A percentile compares a stretch with the other conserved stretches of the same genome.
phyloP scores from a whole-genome alignment of 305 asterid genomes.

The Andrographis paniculata region DNA sequence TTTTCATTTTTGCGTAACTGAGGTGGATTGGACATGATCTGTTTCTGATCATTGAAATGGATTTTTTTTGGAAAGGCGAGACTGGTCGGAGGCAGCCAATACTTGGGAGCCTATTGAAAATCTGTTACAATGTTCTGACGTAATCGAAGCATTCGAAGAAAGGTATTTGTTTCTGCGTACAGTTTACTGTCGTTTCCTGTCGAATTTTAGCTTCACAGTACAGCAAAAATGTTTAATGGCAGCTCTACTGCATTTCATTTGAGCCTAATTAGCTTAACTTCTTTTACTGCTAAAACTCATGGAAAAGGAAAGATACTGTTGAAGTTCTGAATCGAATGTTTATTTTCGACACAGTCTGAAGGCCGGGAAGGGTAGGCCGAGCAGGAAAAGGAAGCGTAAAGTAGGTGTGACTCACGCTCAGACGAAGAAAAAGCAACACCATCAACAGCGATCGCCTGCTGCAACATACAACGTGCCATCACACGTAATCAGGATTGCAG shows the following conservation, averaged over 20 bases:
- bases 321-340: too few relatives aligned
- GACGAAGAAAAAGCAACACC: slow-evolving; percentile 33
- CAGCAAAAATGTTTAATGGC: too few relatives aligned
- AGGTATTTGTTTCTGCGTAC: slow-evolving; percentile 38
- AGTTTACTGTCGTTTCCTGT: slow-evolving; percentile 9
- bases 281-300: slow-evolving; percentile 1
- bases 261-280: background rate
- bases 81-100: slow-evolving; percentile 87
- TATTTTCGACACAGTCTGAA: too few relatives aligned
- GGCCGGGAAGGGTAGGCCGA: slow-evolving; percentile 30
- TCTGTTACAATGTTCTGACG: slow-evolving; percentile 53
- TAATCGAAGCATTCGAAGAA: slow-evolving; percentile 77
- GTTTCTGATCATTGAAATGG: slow-evolving; percentile 19
- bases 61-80: slow-evolving; percentile 59
- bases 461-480: slow-evolving; percentile 50
- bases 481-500: slow-evolving; percentile 31
- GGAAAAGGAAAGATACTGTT: too few relatives aligned
- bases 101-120: slow-evolving; percentile 97
- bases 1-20: slow-evolving; percentile 1
- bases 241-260: background rate
- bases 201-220: too few relatives aligned
- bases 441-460: slow-evolving; percentile 45
- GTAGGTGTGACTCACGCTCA: slow-evolving; percentile 27
- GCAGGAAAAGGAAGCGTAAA: slow-evolving; percentile 46
- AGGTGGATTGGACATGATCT: slow-evolving; percentile 1